A percentile compares a stretch with the other conserved stretches of the same genome.
These are phyloP conservation scores for Metschnikowia lunata DNA, from an alignment of 805 yeast genomes.

Conservation along the genomic window DNA sequence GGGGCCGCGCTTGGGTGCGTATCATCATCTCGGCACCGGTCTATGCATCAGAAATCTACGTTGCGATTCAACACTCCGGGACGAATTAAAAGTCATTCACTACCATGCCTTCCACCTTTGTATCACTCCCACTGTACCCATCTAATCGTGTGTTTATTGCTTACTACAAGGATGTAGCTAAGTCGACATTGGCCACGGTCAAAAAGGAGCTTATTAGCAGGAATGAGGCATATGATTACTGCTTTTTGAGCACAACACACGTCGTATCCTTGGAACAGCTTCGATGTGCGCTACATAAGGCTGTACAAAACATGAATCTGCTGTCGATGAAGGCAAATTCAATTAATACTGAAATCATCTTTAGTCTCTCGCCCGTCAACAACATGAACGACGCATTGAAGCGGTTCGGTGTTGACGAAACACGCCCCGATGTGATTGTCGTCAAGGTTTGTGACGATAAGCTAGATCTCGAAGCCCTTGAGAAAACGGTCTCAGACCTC, in stretches of 20 bases:
- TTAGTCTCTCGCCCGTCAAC: conserved; percentile 64
- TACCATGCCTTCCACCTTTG: background rate
- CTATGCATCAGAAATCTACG: too few species aligned
- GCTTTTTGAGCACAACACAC: conserved; percentile 59
- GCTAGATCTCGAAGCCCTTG: conserved; percentile 19
- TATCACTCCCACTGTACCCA: conserved; percentile 46
- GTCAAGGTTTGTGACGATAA: conserved; percentile 40
- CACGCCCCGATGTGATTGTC: conserved; percentile 43
- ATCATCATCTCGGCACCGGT: too few species aligned
- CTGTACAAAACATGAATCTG: conserved; percentile 47
- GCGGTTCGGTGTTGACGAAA: conserved; percentile 62
- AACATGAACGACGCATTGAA: conserved; percentile 69
- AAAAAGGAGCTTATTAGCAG: conserved; percentile 42
- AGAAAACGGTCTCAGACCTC: conserved; percentile 23
- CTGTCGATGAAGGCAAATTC: conserved; percentile 57
- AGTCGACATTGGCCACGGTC: conserved; percentile 36
- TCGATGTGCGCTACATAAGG: conserved; percentile 54
- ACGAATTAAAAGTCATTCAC: too few species aligned
- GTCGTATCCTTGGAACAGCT: conserved; percentile 61
- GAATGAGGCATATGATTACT: conserved; percentile 50
- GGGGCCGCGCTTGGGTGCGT: too few species aligned
- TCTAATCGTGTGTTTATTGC: conserved; percentile 33
- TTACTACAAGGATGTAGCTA: conserved; percentile 44
- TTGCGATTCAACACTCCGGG: too few species aligned
- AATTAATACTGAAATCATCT: conserved; percentile 67